These are phyloP conservation scores for Trichosporon ovoides DNA, from an alignment of 1,284 basidiomycete genomes.

Conservation along the genomic window DNA sequence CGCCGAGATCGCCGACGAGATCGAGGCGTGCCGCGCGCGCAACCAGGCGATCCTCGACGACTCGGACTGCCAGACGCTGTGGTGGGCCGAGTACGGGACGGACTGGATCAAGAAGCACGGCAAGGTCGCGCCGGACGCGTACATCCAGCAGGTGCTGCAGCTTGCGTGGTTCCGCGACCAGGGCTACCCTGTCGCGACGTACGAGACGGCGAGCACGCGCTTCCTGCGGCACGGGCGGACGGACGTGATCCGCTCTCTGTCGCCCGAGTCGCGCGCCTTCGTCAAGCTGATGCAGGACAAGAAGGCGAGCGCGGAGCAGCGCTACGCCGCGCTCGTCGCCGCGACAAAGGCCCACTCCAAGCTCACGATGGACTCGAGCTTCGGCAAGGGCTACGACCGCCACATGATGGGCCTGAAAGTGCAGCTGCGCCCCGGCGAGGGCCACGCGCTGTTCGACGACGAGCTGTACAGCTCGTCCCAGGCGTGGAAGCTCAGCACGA, in stretches of 20 bases:
- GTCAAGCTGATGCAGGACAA: conserved; percentile 67
- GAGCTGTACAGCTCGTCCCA: conserved; percentile 69
- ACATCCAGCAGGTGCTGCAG: conserved; percentile 88
- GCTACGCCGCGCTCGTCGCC: conserved; percentile 58
- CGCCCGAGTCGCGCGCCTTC: conserved; percentile 69
- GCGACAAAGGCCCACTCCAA: conserved; percentile 70
- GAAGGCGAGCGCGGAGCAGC: conserved; percentile 47
- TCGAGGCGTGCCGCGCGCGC: conserved; percentile 57
- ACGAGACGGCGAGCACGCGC: conserved; percentile 92
- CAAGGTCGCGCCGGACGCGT: conserved; percentile 79
- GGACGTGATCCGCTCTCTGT: conserved; percentile 81
- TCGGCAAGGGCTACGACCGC: conserved; percentile 82
- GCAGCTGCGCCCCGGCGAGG: conserved; percentile 54
- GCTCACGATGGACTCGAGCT: conserved; percentile 72
- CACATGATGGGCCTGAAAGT: conserved; percentile 82
- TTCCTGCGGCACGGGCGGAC: conserved; percentile 86
- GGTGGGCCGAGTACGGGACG: conserved; percentile 79
- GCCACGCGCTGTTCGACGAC: conserved; percentile 66
- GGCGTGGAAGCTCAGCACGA: conserved; percentile 88
- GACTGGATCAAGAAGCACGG: conserved; percentile 86
- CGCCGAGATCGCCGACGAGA: conserved; percentile 58
- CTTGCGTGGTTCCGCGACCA: conserved; percentile 83
- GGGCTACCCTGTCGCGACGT: conserved; percentile 77
- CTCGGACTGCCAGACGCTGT: conserved; percentile 77
- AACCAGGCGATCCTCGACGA: conserved; percentile 64